Evolutionary conservation across 805 yeast species (phyloP), one percentile per base, ranked within the genome.

Genomic region (Isabelozyma pseudorhagii): DNA sequence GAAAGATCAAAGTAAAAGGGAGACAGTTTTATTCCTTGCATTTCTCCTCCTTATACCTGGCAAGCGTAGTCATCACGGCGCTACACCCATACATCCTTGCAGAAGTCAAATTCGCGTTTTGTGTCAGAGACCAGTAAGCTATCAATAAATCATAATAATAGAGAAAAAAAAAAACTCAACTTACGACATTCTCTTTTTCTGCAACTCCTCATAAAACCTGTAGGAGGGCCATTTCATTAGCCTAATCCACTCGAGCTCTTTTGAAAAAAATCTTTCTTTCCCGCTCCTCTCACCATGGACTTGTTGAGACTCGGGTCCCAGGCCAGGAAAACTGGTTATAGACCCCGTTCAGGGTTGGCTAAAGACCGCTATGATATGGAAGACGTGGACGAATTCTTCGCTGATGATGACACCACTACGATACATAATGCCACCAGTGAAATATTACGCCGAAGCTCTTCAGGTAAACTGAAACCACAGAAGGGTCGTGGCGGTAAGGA

Each of bases 241-340:
- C 40, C 21, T 38, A 14, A 14, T 38, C 40, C 9, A 8, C 10
- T 38, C 17, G 13, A 34, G 38, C 3, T 13, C 38, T 34, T 34
- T 34, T 34, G 38, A 13, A 34, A 34, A 13, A 34, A 13, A 34
- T 5, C 38, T 4, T 34, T 38, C 10, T 14, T 38, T 1, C 46
- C 8, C 7, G 21, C 10, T 13, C 10, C 15, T 11, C 6, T 9
- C 9, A 5, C 21, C 40, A 73, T 73, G 78, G 75, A 73, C 53
- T 56, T 70, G 49, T 56, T 74, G 43, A 76, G 71, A 57, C 71
- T 75, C n/a, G 91, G 91, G 1, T 68, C 74, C 36, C 75, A 72
- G 58, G 81, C 90, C 40, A 74, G 92, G n/a, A 84, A 81, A 59
- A 84, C 89, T 0, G 90, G 90, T 6, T 65, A 83, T 14, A 66